phyloP scores from a whole-genome alignment of 1,284 basidiomycete species.

The Bjerkandera adusta region DNA sequence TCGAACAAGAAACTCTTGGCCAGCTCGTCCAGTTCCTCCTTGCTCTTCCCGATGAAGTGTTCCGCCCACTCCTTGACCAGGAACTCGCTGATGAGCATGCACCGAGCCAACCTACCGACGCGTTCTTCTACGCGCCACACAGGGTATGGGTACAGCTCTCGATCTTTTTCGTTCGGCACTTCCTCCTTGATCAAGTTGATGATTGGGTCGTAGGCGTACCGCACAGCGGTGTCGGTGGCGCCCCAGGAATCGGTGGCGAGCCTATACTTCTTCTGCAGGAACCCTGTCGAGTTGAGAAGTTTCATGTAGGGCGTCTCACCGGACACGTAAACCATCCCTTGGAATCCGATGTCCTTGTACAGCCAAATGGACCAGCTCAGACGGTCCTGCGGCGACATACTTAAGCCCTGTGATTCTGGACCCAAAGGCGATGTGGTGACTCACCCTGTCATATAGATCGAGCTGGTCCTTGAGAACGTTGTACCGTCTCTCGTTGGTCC shows the following conservation, averaged over 20 bases:
- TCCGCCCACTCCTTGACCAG: conserved; percentile 66
- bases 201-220: conserved; percentile 54
- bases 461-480: conserved; percentile 70
- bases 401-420: not conserved
- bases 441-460: conserved; percentile 64
- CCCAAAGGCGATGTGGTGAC: conserved; percentile 4
- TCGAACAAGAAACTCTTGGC: conserved; percentile 62
- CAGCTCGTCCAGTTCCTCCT: conserved; percentile 56
- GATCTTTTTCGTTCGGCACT: conserved; percentile 38
- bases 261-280: conserved; percentile 62
- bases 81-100: conserved; percentile 64
- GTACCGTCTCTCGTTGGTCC: conserved; percentile 66
- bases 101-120: conserved; percentile 53
- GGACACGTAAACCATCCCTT: conserved; percentile 76
- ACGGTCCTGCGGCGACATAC: conserved; percentile 53
- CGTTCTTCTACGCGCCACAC: conserved; percentile 46
- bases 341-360: conserved; percentile 85
- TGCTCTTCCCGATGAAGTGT: conserved; percentile 52
- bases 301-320: conserved; percentile 69
- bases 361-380: conserved; percentile 84
- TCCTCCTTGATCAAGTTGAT: conserved; percentile 50
- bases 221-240: conserved; percentile 46
- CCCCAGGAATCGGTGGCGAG: conserved; percentile 70
- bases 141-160: conserved; percentile 49
- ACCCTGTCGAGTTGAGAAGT: conserved; percentile 56